Evolutionary conservation across 108 stramenopile species (phyloP).

Genomic region (Pelagomonas calceolata): DNA sequence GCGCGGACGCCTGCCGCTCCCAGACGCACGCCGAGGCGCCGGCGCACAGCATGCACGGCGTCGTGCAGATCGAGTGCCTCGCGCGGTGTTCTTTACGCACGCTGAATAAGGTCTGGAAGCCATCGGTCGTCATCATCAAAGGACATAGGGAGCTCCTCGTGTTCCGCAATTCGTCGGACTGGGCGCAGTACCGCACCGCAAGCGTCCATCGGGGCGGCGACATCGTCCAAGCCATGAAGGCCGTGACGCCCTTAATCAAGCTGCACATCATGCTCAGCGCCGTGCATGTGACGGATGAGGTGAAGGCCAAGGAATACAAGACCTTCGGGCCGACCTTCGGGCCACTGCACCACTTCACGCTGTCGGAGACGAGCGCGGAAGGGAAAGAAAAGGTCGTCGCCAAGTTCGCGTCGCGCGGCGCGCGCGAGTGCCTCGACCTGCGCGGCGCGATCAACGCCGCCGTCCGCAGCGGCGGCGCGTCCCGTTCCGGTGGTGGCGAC

Average conservation of each 20-base stretch:
- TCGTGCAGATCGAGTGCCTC: background rate
- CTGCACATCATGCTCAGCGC: background rate
- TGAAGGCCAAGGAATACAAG: background rate
- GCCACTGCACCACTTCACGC: constrained; percentile 1
- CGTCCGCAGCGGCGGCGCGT: no score
- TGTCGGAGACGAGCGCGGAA: no score
- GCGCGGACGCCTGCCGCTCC: background rate
- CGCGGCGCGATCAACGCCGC: background rate
- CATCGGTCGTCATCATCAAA: background rate
- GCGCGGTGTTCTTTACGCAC: background rate
- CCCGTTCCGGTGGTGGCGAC: no score
- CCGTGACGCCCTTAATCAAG: background rate
- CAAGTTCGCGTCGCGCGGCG: background rate
- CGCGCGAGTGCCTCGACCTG: background rate
- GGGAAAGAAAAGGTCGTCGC: background rate
- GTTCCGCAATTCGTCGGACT: background rate
- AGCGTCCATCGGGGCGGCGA: background rate
- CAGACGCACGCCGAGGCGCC: background rate
- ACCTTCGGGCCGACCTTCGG: background rate
- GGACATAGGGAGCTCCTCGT: background rate
- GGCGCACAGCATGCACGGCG: background rate
- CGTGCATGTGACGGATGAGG: background rate
- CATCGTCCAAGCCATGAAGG: background rate
- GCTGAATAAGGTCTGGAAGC: background rate
- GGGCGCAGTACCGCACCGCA: background rate